phyloP scores from a whole-genome alignment of 495 filamentous ascomycete species.

The Cenococcum geophilum region DNA sequence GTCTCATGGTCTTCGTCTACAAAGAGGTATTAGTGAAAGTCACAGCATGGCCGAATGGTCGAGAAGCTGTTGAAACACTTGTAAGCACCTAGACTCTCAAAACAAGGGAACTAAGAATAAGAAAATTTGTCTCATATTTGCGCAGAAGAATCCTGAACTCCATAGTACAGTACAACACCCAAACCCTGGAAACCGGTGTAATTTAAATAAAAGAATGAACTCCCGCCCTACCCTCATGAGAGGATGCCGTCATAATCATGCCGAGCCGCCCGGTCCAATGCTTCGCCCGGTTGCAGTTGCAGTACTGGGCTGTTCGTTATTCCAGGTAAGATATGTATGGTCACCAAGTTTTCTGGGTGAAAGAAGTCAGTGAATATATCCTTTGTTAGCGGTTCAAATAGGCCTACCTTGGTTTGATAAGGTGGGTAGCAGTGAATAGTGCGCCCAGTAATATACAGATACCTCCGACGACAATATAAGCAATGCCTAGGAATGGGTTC shows the following conservation, averaged over 20 bases:
- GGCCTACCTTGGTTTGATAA: constrained; percentile 76
- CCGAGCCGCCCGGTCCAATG: constrained; percentile 33
- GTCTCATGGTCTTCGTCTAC: background rate
- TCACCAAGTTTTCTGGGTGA: constrained; percentile 81
- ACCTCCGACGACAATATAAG: constrained; percentile 89
- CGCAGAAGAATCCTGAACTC: constrained; percentile 17
- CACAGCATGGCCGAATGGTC: background rate
- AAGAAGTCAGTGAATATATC: constrained; percentile 11
- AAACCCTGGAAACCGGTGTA: constrained; percentile 9
- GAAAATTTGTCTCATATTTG: constrained; percentile 22
- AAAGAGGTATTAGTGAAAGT: background rate
- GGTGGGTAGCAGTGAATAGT: constrained; percentile 80
- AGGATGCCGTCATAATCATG: constrained; percentile 27
- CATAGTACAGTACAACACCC: constrained; percentile 20
- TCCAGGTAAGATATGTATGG: constrained; percentile 96
- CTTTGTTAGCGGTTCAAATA: background rate
- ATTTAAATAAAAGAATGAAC: constrained; percentile 20
- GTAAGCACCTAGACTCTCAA: constrained; percentile 1
- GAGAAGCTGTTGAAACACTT: background rate
- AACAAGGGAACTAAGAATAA: background rate
- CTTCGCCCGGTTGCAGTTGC: constrained; percentile 50
- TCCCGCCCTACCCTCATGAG: background rate
- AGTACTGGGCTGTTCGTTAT: constrained; percentile 69
- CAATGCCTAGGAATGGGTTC: constrained; percentile 94
- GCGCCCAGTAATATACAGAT: constrained; percentile 83